phyloP scores from a whole-genome alignment of 2,329 filamentous ascomycete species.

The Diaporthe capsici region DNA sequence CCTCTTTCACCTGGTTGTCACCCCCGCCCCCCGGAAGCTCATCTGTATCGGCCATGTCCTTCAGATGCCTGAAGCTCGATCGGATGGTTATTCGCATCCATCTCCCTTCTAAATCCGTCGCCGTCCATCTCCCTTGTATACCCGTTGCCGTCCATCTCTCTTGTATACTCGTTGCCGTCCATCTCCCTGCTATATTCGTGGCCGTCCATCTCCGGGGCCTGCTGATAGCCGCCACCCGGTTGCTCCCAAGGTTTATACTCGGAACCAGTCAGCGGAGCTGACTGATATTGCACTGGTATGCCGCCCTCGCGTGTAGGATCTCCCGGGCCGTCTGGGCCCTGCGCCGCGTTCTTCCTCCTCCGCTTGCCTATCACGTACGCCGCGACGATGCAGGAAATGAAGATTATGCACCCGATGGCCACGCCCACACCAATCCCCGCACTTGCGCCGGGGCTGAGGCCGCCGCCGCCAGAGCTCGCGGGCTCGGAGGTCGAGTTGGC shows the following conservation, averaged over 20 bases:
- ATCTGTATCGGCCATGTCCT: not conserved
- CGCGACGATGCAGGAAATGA: slow-evolving; percentile 35
- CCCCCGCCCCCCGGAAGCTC: not conserved
- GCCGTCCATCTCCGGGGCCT: not conserved
- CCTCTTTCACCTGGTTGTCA: not conserved
- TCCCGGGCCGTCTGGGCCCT: not conserved
- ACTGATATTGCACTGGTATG: not conserved
- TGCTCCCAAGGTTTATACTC: slow-evolving; percentile 8
- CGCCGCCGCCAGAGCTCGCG: not conserved
- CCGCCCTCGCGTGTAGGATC: not conserved
- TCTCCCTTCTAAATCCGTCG: not conserved
- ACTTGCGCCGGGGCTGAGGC: slow-evolving; percentile 13
- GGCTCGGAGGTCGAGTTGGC: not conserved
- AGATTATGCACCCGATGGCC: slow-evolving; percentile 18
- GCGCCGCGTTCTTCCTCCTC: not conserved
- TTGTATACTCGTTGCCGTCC: not conserved
- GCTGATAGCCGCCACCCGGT: not conserved
- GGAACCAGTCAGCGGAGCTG: not conserved
- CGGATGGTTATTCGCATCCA: not conserved
- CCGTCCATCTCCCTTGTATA: slow-evolving; percentile 6
- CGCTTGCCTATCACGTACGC: slow-evolving; percentile 23
- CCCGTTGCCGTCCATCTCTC: not conserved
- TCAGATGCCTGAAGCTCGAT: slow-evolving; percentile 11
- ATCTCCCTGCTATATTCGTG: not conserved
- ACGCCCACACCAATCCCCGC: slow-evolving; percentile 18